phyloP scores from a whole-genome alignment of 345 rosid genomes.

The Geranium brycei region DNA sequence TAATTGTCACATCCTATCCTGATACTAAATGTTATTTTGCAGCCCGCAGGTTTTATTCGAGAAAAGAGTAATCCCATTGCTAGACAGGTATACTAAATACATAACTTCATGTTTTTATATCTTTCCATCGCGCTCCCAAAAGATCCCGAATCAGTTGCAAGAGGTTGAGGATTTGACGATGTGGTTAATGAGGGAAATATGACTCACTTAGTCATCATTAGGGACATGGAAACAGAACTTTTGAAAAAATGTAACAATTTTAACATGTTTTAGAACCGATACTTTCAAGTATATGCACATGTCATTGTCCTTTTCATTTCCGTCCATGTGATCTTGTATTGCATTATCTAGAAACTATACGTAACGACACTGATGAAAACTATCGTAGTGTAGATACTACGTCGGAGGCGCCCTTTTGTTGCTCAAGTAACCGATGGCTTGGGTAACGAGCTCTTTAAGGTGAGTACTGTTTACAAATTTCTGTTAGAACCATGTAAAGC shows the following conservation, averaged over 20 bases:
- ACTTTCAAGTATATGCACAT: background rate
- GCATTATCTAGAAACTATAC: background rate
- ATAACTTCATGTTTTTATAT: background rate
- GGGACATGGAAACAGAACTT: background rate
- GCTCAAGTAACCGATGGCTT: conserved; percentile 61
- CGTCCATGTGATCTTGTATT: background rate
- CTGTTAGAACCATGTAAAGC: conserved; percentile 3
- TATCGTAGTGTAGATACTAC: conserved; percentile 44
- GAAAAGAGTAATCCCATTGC: conserved; percentile 68
- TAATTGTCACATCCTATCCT: background rate
- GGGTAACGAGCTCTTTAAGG: conserved; percentile 77
- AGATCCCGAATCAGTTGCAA: background rate
- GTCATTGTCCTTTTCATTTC: background rate
- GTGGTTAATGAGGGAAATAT: background rate
- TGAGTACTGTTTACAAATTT: conserved; percentile 20
- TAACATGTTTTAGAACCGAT: background rate
- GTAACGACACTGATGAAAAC: too few relatives aligned
- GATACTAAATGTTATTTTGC: conserved; percentile 11
- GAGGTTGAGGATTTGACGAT: background rate
- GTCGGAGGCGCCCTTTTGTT: conserved; percentile 78
- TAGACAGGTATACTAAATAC: conserved; percentile 47
- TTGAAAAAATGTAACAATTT: too few relatives aligned
- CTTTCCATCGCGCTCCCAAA: background rate
- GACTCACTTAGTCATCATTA: background rate
- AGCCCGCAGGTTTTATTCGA: conserved; percentile 87